phyloP scores from a whole-genome alignment of 2,329 filamentous ascomycete genomes.

The Verticillium dahliae region DNA sequence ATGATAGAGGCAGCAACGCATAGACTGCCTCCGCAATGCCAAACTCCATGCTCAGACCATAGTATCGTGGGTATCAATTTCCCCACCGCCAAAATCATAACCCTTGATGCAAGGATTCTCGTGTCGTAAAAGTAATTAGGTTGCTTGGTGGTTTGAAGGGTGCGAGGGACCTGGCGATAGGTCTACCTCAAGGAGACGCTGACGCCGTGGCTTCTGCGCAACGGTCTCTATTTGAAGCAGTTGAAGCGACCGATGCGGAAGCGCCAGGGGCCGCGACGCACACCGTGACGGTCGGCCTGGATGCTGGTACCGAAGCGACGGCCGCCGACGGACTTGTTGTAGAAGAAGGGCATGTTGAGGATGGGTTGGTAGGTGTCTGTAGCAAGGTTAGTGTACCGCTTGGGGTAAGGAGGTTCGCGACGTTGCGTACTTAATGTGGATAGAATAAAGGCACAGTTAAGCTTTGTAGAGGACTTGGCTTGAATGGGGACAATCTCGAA shows the following conservation, averaged over 20 bases:
- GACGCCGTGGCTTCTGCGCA: background rate
- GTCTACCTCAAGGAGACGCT: background rate
- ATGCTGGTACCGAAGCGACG: conserved; percentile 44
- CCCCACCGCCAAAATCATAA: background rate
- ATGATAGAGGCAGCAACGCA: background rate
- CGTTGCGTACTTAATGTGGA: background rate
- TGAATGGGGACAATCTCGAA: background rate
- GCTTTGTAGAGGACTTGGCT: background rate
- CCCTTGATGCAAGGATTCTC: background rate
- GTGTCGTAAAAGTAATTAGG: background rate
- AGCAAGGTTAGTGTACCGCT: background rate
- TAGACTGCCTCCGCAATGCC: background rate
- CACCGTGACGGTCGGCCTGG: conserved; percentile 35
- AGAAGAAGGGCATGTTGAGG: conserved; percentile 38
- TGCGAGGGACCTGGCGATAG: no score
- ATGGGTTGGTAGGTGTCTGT: background rate
- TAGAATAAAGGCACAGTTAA: background rate
- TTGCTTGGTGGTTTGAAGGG: no score
- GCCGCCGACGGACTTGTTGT: conserved; percentile 37
- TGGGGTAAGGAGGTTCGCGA: background rate
- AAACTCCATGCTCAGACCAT: background rate
- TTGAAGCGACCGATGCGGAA: conserved; percentile 42
- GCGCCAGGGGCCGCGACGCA: conserved; percentile 43
- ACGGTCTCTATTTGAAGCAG: conserved; percentile 35
- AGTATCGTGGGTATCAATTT: background rate